Evolutionary conservation across 169 alveolate species (phyloP).

Genomic region (Sarcocystis neurona): DNA sequence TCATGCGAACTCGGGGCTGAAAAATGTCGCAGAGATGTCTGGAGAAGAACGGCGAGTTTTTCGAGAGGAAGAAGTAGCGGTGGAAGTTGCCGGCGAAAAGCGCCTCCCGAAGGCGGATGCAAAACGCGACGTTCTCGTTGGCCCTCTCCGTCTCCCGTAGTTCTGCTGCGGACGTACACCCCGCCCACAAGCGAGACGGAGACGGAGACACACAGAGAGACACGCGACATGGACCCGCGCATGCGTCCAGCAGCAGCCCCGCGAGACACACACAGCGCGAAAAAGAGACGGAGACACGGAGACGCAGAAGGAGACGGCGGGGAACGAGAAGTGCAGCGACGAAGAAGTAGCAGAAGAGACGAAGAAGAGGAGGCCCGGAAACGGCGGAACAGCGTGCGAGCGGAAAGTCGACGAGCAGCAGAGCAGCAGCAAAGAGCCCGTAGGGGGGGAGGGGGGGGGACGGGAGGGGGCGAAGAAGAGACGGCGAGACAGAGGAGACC

Average conservation of each 20-base stretch:
- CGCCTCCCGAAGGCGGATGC: constrained; percentile 17
- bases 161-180: constrained; percentile 14
- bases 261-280: too few species aligned
- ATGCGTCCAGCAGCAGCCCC: too few species aligned
- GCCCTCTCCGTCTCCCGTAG: constrained; percentile 27
- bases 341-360: neutral
- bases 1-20: constrained; percentile 51
- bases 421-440: neutral
- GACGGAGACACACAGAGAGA: constrained; percentile 12
- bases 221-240: too few species aligned
- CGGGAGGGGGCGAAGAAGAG: neutral
- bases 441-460: neutral
- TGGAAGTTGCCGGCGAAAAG: constrained; percentile 47
- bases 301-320: neutral
- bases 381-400: constrained; percentile 28
- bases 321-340: neutral
- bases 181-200: neutral
- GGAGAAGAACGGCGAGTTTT: constrained; percentile 7
- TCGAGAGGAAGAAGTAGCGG: constrained; percentile 28
- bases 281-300: neutral
- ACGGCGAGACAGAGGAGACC: neutral
- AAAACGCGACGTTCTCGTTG: neutral
- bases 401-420: neutral
- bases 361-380: neutral
- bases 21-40: constrained; percentile 52